phyloP scores from a whole-genome alignment of 2,329 filamentous ascomycete species.

The Knoxdaviesia capensis region DNA sequence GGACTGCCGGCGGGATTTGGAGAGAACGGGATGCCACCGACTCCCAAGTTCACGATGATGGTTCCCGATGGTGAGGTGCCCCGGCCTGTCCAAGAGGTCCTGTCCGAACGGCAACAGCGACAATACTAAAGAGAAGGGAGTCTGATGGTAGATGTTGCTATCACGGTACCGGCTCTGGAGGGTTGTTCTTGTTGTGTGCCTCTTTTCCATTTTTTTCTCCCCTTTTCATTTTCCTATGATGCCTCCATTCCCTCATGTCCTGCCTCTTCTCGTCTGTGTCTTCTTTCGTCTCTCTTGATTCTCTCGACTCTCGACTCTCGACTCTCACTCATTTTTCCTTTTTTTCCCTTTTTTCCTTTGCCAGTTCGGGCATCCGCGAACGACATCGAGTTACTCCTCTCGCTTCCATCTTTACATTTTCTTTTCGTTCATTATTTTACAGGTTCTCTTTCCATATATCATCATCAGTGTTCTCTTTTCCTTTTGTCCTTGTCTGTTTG shows the following conservation, averaged over 20 bases:
- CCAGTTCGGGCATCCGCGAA: background rate
- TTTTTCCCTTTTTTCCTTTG: background rate
- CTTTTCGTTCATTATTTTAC: background rate
- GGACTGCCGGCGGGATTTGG: slow-evolving; percentile 13
- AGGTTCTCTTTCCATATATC: background rate
- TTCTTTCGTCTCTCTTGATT: too few species aligned
- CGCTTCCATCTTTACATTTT: background rate
- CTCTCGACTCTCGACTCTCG: too few species aligned
- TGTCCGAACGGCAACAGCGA: too few species aligned
- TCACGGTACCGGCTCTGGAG: too few species aligned
- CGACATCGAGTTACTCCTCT: background rate
- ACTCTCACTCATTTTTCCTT: too few species aligned
- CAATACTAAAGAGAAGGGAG: too few species aligned
- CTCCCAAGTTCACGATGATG: slow-evolving; percentile 28
- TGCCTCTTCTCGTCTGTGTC: too few species aligned
- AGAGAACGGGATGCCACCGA: slow-evolving; percentile 17
- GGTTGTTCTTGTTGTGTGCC: background rate
- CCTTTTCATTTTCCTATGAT: background rate
- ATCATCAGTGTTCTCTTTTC: background rate
- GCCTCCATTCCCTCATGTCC: background rate
- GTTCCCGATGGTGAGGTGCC: slow-evolving; percentile 28
- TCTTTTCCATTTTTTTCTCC: background rate
- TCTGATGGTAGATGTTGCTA: too few species aligned
- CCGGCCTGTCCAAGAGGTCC: slow-evolving; percentile 12
- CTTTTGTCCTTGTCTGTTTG: background rate